Evolutionary conservation across 2,329 filamentous ascomycete genomes (phyloP).

Genomic region (Aureobasidium sp.): DNA sequence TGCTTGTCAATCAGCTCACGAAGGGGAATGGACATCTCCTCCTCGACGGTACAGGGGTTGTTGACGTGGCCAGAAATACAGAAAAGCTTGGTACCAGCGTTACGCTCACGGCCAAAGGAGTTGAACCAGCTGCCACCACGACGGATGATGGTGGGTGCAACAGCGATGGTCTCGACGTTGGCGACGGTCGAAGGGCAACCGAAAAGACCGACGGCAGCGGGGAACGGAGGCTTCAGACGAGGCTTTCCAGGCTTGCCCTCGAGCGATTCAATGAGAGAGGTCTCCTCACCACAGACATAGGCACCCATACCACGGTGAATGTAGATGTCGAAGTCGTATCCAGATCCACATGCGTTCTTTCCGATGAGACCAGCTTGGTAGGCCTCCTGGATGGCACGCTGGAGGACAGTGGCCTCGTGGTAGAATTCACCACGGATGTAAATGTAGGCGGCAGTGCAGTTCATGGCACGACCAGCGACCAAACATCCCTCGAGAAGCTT

Average conservation of each 20-base stretch:
- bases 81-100: slow-evolving; percentile 95
- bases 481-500: slow-evolving; percentile 97
- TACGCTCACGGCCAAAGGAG: slow-evolving; percentile 87
- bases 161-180: slow-evolving; percentile 95
- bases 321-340: slow-evolving; percentile 97
- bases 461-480: slow-evolving; percentile 95
- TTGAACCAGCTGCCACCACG: slow-evolving; percentile 92
- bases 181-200: slow-evolving; percentile 96
- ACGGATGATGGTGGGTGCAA: slow-evolving; percentile 90
- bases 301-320: slow-evolving; percentile 94
- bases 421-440: slow-evolving; percentile 99
- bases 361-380: slow-evolving; percentile 92
- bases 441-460: slow-evolving; percentile 96
- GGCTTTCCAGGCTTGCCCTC: slow-evolving; percentile 99
- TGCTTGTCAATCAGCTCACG: slow-evolving; percentile 96
- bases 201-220: slow-evolving; percentile 92
- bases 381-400: slow-evolving; percentile 94
- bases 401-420: slow-evolving; percentile 86
- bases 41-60: slow-evolving; percentile 95
- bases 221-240: slow-evolving; percentile 96
- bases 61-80: slow-evolving; percentile 99
- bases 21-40: slow-evolving; percentile 98
- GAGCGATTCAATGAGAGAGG: slow-evolving; percentile 92
- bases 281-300: slow-evolving; percentile 98
- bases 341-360: slow-evolving; percentile 94